Base-by-base conservation (phyloP, 2,329 filamentous ascomycete species). In the Xylogone sp. region DNA sequence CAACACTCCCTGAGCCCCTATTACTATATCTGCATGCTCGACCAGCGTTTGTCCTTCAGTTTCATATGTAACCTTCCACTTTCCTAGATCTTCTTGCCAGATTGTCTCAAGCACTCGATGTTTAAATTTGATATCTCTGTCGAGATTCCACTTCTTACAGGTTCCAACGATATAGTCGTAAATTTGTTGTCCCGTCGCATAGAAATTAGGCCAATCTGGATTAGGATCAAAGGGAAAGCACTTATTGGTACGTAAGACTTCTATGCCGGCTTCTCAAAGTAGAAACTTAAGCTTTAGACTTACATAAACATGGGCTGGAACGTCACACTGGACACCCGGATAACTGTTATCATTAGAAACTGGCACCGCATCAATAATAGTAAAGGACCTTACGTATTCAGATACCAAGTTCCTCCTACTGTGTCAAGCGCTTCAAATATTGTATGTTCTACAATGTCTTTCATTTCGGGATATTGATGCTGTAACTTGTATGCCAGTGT, bases 401-500 rank as follows among this genome's bases (percentile, higher is more conserved):
- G 59, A 8, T 57, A 49, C 62, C 62, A 64, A 9, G 62, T 64
- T 20, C 62, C 62, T 22, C 61, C 61, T 29, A 69, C 57, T 34
- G 68, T 66, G 6, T 49, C 53, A 5, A 58, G 55, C 9, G 62
- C 60, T 50, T 69, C 66, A 45, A 65, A 68, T 24, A 66, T 64
- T 0, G 75, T 80, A 53, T 90, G 67, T 45, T 86, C 71, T 45
- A 90, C 77, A 0, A 77, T 69, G 48, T 73, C 72, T n/a, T 46
- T 20, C 16, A 53, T 16, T 19, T 39, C 42, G 18, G 47, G 47
- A 42, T 49, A 42, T 21, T 49, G 43, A 22, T 53, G 46, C 43
- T 53, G 48, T 6, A 56, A 22, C 13, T 56, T 49, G 48, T 76
- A 72, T 52, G 74, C 73, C 56, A 71, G 66, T 39, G 56, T 58